A percentile compares a stretch with the other conserved stretches of the same genome.
These are phyloP conservation scores for Podospora pseudocomata DNA, from an alignment of 495 filamentous ascomycete species.

Conservation along the genomic window DNA sequence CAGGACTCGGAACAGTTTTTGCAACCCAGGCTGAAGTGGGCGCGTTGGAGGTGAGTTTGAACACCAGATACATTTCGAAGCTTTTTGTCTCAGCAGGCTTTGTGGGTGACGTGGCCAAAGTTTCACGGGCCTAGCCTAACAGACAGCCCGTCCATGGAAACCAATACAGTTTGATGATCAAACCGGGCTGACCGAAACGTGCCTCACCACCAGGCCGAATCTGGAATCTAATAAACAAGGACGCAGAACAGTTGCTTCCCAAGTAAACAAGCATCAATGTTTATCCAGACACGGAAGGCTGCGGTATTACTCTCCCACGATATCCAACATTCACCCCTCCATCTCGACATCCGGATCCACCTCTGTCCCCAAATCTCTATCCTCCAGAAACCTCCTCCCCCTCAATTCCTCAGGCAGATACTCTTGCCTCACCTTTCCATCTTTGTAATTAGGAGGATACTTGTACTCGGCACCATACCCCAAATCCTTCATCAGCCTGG, in stretches of 20 bases:
- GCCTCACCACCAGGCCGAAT: too few species aligned
- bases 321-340: slow-evolving; percentile 20
- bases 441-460: slow-evolving; percentile 85
- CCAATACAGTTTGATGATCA: too few species aligned
- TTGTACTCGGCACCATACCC: slow-evolving; percentile 92
- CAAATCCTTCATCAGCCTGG: slow-evolving; percentile 85
- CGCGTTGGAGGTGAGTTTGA: not conserved
- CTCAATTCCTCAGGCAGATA: slow-evolving; percentile 76
- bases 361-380: slow-evolving; percentile 72
- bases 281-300: too few species aligned
- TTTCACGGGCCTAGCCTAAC: not conserved
- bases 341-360: slow-evolving; percentile 59
- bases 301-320: not conserved
- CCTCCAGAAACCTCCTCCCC: slow-evolving; percentile 73
- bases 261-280: too few species aligned
- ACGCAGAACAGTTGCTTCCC: too few species aligned
- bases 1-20: not conserved
- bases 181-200: not conserved
- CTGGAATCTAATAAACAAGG: too few species aligned
- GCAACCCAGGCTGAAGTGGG: not conserved
- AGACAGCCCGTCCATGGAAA: too few species aligned
- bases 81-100: not conserved
- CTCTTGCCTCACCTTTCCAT: slow-evolving; percentile 83
- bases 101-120: not conserved
- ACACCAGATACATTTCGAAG: not conserved